These are phyloP conservation scores for Apiospora sp. DNA, from an alignment of 2,329 filamentous ascomycete genomes.

Conservation along the genomic window DNA sequence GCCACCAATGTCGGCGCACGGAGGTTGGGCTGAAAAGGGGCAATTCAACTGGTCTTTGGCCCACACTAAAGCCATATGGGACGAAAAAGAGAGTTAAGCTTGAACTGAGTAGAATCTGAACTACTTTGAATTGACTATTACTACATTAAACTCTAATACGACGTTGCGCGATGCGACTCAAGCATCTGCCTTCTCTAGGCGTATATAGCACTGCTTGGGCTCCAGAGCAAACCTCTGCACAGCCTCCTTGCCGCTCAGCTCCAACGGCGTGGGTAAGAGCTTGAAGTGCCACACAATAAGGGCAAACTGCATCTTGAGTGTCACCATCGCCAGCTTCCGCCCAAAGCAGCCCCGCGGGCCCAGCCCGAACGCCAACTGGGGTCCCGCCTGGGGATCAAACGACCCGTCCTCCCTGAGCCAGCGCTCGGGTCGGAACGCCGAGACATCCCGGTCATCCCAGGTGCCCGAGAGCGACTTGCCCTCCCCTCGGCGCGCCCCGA, in stretches of 20 bases:
- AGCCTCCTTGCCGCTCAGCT: slow-evolving; percentile 36
- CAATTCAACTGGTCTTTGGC: background rate
- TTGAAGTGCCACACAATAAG: slow-evolving; percentile 34
- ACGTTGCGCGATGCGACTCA: background rate
- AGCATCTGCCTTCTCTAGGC: slow-evolving; percentile 28
- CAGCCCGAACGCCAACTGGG: slow-evolving; percentile 32
- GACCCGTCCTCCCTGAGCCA: slow-evolving; percentile 30
- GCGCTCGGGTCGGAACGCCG: slow-evolving; percentile 33
- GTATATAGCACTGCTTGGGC: slow-evolving; percentile 41
- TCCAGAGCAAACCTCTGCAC: slow-evolving; percentile 44
- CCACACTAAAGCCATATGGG: no score
- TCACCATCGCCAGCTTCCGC: slow-evolving; percentile 30
- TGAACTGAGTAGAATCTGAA: background rate
- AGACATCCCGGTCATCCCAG: slow-evolving; percentile 33
- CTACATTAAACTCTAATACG: background rate
- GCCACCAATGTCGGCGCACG: background rate
- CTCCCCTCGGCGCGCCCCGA: slow-evolving; percentile 25
- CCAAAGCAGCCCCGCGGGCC: slow-evolving; percentile 33
- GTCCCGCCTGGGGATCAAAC: slow-evolving; percentile 31
- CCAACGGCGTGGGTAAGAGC: slow-evolving; percentile 28
- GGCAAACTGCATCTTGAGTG: slow-evolving; percentile 32
- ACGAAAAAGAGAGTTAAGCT: background rate
- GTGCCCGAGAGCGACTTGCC: slow-evolving; percentile 25
- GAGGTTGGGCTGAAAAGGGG: background rate
- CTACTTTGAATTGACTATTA: background rate